Evolutionary conservation across 148 eudicot genomes (phyloP).

Genomic region (Polygonum maritimum): DNA sequence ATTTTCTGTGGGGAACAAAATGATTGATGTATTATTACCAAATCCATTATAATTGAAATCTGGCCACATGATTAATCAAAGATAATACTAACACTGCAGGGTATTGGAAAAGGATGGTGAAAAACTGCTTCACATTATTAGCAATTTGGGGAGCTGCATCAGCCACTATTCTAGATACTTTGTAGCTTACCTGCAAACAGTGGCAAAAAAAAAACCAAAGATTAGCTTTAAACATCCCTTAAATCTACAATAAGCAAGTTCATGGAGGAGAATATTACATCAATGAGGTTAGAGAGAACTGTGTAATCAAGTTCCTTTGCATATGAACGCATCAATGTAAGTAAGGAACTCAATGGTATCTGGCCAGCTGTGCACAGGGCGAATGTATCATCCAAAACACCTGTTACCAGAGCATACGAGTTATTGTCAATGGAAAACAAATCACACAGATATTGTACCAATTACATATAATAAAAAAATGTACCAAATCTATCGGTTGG

Average conservation of each 20-base stretch:
- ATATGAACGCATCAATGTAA: constrained; percentile 74
- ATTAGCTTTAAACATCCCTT: constrained; percentile 11
- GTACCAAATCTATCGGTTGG: constrained; percentile 84
- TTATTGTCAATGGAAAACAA: not conserved
- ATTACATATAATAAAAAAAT: not conserved
- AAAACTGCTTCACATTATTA: constrained; percentile 44
- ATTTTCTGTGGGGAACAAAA: constrained; percentile 35
- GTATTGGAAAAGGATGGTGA: constrained; percentile 63
- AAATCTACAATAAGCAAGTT: constrained; percentile 4
- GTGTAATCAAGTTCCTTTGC: constrained; percentile 83
- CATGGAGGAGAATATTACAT: constrained; percentile 32
- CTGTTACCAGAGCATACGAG: constrained; percentile 29
- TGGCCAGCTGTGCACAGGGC: constrained; percentile 80
- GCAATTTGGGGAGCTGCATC: constrained; percentile 70
- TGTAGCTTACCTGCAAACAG: constrained; percentile 48
- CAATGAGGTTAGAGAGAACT: constrained; percentile 72
- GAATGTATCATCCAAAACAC: constrained; percentile 79
- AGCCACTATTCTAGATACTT: constrained; percentile 65
- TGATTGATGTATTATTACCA: no score
- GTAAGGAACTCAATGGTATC: constrained; percentile 55
- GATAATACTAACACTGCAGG: constrained; percentile 60
- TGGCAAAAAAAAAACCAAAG: not conserved
- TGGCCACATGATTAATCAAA: not conserved
- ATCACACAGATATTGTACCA: not conserved
- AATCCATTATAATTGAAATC: no score